Base-by-base conservation (phyloP, 495 filamentous ascomycete species). In the Penicillium daleae region DNA sequence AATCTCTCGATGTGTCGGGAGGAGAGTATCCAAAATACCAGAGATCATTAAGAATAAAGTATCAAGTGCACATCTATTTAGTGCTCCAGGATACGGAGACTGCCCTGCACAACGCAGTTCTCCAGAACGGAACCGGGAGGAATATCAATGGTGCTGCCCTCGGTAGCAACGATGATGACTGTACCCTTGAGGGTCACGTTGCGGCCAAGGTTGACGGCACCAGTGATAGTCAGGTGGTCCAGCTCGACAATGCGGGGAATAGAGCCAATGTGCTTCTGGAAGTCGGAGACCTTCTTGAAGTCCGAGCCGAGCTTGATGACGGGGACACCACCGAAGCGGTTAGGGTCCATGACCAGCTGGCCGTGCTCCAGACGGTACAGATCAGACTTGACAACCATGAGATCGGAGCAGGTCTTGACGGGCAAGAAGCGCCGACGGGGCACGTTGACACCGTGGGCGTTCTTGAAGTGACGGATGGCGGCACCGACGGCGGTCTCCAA, bases 231-330 rank as follows among this genome's bases (percentile, higher is more conserved):
- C 48, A 99, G 85, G 67, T 99, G 95, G 71, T 99, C 95, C 42
- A 99, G 87, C 81, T 99, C 95, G 64, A 98, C 87, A 72, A 99
- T 97, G 81, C 94, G 97, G 55, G 95, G 95, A 70, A 99, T 99
- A 78, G 88, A 92, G 62, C 89, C 84, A 70, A 99, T 97, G 73
- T 91, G 92, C 83, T 96, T 92, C 86, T 97, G 93, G 89, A 99
- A 99, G 81, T 96, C 94, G 19, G 94, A 97, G 33, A 99, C 95
- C 87, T 99, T 99, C 90, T 99, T 99, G 87, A 98, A 99, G 86
- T 99, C 95, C 67, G 83, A 88, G 67, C 95, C 95, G 37, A 99
- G 91, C 89, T 99, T 99, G 84, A 99, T 98, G 68, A 99, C 86
- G 60, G 95, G 95, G n/a, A 96, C 96, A 65, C 93, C 93, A 65